phyloP scores from a whole-genome alignment of 768 basidiomycete genomes.

The Sarcodon aspratus region DNA sequence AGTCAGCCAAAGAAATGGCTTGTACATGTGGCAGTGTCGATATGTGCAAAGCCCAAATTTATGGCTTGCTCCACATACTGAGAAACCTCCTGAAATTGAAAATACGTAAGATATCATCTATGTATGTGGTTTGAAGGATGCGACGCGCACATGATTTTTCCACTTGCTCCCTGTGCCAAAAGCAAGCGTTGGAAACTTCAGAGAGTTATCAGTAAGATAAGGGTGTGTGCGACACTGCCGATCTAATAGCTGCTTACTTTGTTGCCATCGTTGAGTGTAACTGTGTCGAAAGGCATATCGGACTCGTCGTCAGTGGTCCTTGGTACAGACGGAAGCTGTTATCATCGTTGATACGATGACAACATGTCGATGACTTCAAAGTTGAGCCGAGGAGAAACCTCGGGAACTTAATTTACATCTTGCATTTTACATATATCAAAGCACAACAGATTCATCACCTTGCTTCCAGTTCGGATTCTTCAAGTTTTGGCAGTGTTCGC shows the following conservation, averaged over 20 bases:
- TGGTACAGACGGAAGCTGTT: too few relatives aligned
- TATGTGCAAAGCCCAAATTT: constrained; percentile 47
- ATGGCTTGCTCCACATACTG: constrained; percentile 46
- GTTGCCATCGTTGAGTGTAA: constrained; percentile 25
- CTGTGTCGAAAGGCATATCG: constrained; percentile 20
- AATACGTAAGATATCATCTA: background rate
- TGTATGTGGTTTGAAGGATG: background rate
- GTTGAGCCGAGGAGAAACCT: too few relatives aligned
- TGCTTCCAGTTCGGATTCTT: too few relatives aligned
- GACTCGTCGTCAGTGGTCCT: background rate
- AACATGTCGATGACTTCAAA: too few relatives aligned
- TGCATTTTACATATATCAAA: too few relatives aligned
- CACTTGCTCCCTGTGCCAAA: constrained; percentile 46
- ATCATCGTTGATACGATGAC: too few relatives aligned
- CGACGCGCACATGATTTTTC: constrained; percentile 14
- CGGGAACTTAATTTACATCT: too few relatives aligned
- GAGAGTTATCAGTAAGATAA: background rate
- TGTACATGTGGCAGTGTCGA: constrained; percentile 51
- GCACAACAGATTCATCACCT: too few relatives aligned
- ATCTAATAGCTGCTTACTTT: constrained; percentile 13
- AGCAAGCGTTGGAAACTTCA: constrained; percentile 48
- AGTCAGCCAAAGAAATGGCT: background rate
- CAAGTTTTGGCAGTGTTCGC: too few relatives aligned
- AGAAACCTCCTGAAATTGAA: constrained; percentile 36
- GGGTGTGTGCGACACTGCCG: background rate